Evolutionary conservation across 75 land plant genomes (phyloP).

Genomic region (Sequoiadendron giganteum): DNA sequence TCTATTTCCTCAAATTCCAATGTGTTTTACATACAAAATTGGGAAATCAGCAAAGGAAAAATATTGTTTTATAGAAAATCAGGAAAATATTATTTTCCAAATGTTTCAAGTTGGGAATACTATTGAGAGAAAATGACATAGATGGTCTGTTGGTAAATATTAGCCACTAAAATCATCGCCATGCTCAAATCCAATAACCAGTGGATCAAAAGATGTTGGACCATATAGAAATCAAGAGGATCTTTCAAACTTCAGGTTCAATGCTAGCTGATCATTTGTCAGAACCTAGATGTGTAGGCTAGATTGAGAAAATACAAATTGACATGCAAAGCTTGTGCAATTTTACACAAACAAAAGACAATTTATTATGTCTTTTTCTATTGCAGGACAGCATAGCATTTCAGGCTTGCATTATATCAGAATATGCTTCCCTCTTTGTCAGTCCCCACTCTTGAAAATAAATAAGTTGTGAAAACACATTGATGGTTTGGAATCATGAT

Average conservation of each 20-base stretch:
- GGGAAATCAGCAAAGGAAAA: background rate
- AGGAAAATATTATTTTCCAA: background rate
- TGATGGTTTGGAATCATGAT: background rate
- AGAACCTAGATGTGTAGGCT: background rate
- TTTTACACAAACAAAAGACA: background rate
- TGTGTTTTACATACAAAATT: background rate
- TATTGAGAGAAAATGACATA: background rate
- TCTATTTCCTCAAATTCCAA: background rate
- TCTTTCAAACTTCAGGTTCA: background rate
- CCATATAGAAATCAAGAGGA: background rate
- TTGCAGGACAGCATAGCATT: background rate
- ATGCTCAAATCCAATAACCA: background rate
- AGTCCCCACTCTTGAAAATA: background rate
- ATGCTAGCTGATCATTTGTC: background rate
- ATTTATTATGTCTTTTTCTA: background rate
- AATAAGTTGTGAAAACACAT: background rate
- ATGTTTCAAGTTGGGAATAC: background rate
- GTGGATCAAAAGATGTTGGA: background rate
- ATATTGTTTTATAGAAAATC: background rate
- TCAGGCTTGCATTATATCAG: background rate
- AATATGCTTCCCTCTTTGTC: background rate
- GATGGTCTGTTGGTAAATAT: background rate
- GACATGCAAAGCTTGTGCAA: background rate
- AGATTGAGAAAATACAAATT: background rate
- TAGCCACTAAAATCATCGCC: background rate